Base-by-base conservation (phyloP, 306 rosid species). In the Sicyos baderoa region DNA sequence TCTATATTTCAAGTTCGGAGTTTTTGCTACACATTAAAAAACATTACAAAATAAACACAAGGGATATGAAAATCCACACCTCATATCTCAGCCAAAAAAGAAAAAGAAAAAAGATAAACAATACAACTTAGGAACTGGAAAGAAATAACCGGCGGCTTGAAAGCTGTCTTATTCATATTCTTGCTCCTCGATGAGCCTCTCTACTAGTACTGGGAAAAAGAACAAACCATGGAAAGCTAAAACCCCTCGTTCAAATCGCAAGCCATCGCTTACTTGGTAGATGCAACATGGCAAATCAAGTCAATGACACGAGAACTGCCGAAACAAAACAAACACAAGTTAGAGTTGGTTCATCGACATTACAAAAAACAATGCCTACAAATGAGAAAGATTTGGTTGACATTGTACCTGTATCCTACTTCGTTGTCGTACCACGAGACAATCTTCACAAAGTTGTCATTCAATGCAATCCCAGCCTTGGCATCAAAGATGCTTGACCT, bases 401-500 rank as follows among this genome's bases (percentile, higher is more conserved):
- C 2, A 21, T 25, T 45, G 74, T 79, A 89, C 96, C 94, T 89
- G 86, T 89, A 89, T 22, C 94, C 95, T 86, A 76, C 65, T 79
- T 89, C 95, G 32, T 89, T 89, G 82, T 89, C 95, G 13, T 89
- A 89, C 96, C 94, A 89, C 0, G 89, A 6, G 8, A 89, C 83
- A 2, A 87, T 11, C 83, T 89, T 89, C 50, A 77, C 79, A 48
- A 77, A 89, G 2, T 68, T 65, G 0, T 87, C 78, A 7, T 54
- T 90, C 85, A 90, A 75, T 11, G 96, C 91, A 76, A 85, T 87
- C 52, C 96, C 96, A 0, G 94, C 96, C 82, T 85, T 87, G 0
- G 94, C 96, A 74, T 89, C 91, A 45, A 89, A 87, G 57, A 87
- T 85, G 54, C 94, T 85, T 50, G 94, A 87, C 86, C 96, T 89